These are phyloP conservation scores for Chenopodium album DNA, from an alignment of 148 eudicot genomes.

Conservation along the genomic window DNA sequence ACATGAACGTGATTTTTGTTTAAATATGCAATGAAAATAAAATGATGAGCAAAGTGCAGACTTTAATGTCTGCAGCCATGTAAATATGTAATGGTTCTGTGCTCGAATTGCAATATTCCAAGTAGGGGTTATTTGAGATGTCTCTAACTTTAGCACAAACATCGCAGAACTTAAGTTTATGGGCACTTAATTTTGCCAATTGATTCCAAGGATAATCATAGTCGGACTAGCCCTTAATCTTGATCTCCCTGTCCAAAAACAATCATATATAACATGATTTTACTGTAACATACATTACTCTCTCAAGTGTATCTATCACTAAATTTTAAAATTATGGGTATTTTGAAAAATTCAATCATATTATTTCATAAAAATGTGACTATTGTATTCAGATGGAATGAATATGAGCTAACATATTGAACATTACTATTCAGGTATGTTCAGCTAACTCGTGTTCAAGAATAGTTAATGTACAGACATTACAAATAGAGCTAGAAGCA, in stretches of 20 bases:
- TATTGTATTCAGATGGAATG: not conserved
- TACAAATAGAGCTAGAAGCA: slow-evolving; percentile 17
- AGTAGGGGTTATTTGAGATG: not conserved
- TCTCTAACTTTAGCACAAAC: not conserved
- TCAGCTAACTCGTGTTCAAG: slow-evolving; percentile 17
- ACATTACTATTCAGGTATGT: slow-evolving; percentile 16
- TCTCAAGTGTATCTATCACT: not conserved
- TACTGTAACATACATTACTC: not conserved
- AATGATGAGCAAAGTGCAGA: not conserved
- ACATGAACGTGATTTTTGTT: not conserved
- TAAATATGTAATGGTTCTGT: not conserved
- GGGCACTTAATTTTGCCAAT: not conserved
- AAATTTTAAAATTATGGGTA: not conserved
- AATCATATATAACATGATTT: not conserved
- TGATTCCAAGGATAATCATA: not conserved
- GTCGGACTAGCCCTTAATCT: slow-evolving; percentile 16
- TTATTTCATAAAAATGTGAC: slow-evolving; percentile 1
- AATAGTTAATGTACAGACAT: slow-evolving; percentile 36
- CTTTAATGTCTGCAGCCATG: not conserved
- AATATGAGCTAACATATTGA: slow-evolving; percentile 16
- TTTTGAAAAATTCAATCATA: not conserved
- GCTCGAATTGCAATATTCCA: not conserved
- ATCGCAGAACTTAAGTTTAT: not conserved
- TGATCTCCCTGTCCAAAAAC: not conserved
- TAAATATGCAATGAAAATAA: not conserved